Evolutionary conservation across 2,329 filamentous ascomycete species (phyloP), one percentile per base, ranked within the genome.

Genomic region (Verticillium isaacii): DNA sequence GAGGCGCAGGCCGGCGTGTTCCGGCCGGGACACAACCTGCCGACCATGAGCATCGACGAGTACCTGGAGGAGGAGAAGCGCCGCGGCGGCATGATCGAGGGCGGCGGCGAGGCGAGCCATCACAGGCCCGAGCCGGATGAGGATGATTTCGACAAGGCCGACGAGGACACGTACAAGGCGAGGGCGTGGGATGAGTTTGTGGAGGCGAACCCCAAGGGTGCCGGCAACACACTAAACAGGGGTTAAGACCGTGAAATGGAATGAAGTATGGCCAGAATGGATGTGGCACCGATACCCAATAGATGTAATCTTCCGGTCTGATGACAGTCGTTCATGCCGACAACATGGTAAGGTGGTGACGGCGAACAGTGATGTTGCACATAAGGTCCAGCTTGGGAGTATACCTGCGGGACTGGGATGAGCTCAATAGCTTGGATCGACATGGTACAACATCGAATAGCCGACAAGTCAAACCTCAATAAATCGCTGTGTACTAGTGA

Each of bases 21-120:
- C 76, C 85, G 91, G 61, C 87, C 92, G 0, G 92, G 95, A 8
- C 95, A 99, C 73, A 97, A 92, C 75, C 78, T 99, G 62, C 95
- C 95, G 1, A 98, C 95, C 3, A 98, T 99, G 95, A 91, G 87
- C 1, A 97, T 99, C 64, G 95, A 99, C 68, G 95, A 99, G 78
- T 99, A 98, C 71, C 81, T 99, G 17, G 95, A 96, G 59, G 94
- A 98, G 75, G 95, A 98, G 78, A 85, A 85, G 71, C 84, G 85
- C 67, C 82, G 91, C 65, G 95, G 95, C 17, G 92, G 92, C 23
- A 93, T 99, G 62, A 91, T 98, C 61, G 90, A 97, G 71, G 95
- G 93, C 39, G 93, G 93, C 34, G 93, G 93, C 19, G 90, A 91
- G 69, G 86, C 89, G 66, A 90, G 88, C 67, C 86, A 84, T 17